Evolutionary conservation across 805 yeast species (phyloP).

Genomic region (Ascoidea tarda): DNA sequence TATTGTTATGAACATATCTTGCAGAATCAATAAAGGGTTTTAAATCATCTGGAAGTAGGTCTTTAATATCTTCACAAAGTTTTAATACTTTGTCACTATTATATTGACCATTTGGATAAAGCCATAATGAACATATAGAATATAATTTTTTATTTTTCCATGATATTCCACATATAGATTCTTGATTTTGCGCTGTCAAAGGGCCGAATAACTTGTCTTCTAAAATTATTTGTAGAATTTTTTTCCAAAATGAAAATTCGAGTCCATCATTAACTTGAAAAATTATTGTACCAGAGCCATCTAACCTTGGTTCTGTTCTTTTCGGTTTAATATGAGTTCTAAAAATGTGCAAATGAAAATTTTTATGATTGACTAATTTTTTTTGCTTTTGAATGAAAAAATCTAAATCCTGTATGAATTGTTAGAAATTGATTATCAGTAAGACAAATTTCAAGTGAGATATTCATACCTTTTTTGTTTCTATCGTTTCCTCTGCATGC

Average conservation of each 20-base stretch:
- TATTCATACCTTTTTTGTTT: slow-evolving; percentile 1
- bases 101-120: neutral
- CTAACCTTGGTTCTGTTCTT: neutral
- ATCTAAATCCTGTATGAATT: neutral
- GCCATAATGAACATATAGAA: neutral
- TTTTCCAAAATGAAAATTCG: slow-evolving; percentile 7
- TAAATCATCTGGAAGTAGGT: neutral
- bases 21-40: neutral
- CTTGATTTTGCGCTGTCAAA: neutral
- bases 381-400: slow-evolving; percentile 1
- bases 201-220: slow-evolving; percentile 1
- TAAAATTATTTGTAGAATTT: slow-evolving; percentile 1
- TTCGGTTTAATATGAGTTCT: slow-evolving; percentile 6
- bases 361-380: neutral
- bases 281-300: slow-evolving; percentile 4
- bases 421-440: neutral
- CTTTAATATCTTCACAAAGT: neutral
- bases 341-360: slow-evolving; percentile 6
- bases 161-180: slow-evolving; percentile 3
- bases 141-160: neutral
- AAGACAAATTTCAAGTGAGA: neutral
- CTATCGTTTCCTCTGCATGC: neutral
- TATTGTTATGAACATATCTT: neutral
- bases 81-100: neutral
- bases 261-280: slow-evolving; percentile 2